Percentiles rank a stretch among this genome's conserved stretches.
phyloP scores from a whole-genome alignment of 495 filamentous ascomycete species.

The Achaetomiella virescens region DNA sequence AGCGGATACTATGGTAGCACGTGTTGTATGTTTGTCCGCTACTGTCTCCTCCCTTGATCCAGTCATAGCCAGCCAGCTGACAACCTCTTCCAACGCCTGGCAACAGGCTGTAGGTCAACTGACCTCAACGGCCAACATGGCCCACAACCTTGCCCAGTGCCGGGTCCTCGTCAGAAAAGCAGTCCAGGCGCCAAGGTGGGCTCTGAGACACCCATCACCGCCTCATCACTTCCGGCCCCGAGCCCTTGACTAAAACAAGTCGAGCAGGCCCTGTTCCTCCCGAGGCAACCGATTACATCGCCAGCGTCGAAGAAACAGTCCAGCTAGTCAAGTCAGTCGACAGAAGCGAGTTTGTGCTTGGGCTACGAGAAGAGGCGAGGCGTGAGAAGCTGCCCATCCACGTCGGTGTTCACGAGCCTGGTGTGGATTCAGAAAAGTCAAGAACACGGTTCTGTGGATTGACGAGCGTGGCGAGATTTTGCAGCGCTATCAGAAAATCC shows the following conservation, averaged over 20 bases:
- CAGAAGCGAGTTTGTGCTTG: slow-evolving; percentile 58
- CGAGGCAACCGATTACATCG: slow-evolving; percentile 92
- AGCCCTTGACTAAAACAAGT: neutral
- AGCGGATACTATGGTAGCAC: neutral
- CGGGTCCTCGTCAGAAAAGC: slow-evolving; percentile 65
- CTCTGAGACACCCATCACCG: slow-evolving; percentile 2
- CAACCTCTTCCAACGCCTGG: neutral
- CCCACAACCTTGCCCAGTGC: slow-evolving; percentile 73
- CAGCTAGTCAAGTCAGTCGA: slow-evolving; percentile 54
- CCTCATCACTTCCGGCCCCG: neutral
- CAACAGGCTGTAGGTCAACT: slow-evolving; percentile 77
- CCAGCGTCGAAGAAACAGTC: slow-evolving; percentile 58
- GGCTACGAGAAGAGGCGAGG: slow-evolving; percentile 61
- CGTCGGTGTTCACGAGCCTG: slow-evolving; percentile 68
- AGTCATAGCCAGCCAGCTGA: neutral
- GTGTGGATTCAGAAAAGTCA: slow-evolving; percentile 28
- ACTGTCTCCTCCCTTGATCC: neutral
- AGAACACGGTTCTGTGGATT: slow-evolving; percentile 46
- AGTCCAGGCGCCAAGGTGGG: slow-evolving; percentile 64
- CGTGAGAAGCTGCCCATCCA: slow-evolving; percentile 62
- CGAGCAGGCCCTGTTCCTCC: slow-evolving; percentile 74
- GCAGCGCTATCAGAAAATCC: slow-evolving; percentile 52
- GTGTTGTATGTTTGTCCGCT: neutral
- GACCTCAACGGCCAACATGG: slow-evolving; percentile 73
- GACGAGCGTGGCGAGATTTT: slow-evolving; percentile 31